Conservation (phyloP, 2,329 filamentous ascomycete genomes). For the Penicillium sp. region DNA sequence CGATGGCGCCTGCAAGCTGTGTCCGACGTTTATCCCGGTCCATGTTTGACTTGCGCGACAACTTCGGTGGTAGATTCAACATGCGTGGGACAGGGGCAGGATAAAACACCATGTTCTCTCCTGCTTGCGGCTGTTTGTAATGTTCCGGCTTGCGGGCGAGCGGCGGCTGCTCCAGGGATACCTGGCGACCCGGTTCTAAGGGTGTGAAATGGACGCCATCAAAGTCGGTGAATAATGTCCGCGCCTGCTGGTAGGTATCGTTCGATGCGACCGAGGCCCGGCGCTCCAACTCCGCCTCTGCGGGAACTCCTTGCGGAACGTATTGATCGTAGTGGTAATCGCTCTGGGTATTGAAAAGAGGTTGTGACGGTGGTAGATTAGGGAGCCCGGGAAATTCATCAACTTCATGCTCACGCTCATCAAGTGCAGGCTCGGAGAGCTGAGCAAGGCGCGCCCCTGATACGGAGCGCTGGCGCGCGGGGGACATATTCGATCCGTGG, state of each 20-base stretch:
- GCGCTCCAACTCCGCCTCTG: constrained; percentile 24
- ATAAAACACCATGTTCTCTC: constrained; percentile 87
- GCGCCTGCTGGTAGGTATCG: constrained; percentile 47
- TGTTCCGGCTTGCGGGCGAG: constrained; percentile 38
- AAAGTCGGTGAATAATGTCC: constrained; percentile 46
- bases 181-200: constrained; percentile 26
- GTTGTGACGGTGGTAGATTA: constrained; percentile 10
- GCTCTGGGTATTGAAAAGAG: constrained; percentile 10
- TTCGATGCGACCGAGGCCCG: constrained; percentile 41
- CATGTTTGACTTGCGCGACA: constrained; percentile 69
- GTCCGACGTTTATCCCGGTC: constrained; percentile 69
- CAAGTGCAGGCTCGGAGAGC: constrained; percentile 40
- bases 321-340: constrained; percentile 18
- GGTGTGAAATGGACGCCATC: constrained; percentile 48
- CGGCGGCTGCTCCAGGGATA: constrained; percentile 40
- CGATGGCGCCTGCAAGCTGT: constrained; percentile 66
- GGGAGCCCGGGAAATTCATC: constrained; percentile 13
- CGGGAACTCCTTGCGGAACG: constrained; percentile 4
- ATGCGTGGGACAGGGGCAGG: constrained; percentile 91
- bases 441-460: constrained; percentile 39
- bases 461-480: constrained; percentile 34
- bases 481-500: constrained; percentile 42
- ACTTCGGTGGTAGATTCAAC: constrained; percentile 84
- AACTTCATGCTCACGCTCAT: constrained; percentile 25
- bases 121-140: constrained; percentile 50